Percentiles rank a stretch among this genome's conserved stretches.
Conservation (phyloP, 225 moss, liverwort and hornwort species). For the Polytrichum commune region DNA sequence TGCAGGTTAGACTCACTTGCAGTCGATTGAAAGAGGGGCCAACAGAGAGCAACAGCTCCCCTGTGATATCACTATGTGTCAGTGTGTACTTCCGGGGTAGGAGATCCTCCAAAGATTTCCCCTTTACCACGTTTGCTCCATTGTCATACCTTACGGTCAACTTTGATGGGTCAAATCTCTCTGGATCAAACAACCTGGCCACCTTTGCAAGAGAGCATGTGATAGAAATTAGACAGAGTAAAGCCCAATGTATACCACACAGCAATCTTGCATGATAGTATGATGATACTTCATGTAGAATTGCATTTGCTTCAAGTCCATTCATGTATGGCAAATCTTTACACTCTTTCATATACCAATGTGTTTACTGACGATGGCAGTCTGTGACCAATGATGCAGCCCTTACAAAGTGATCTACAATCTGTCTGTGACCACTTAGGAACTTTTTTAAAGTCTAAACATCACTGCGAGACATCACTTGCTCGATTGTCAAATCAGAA, state of each 20-base stretch:
- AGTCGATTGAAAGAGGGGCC: slow-evolving; percentile 50
- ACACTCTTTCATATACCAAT: neutral
- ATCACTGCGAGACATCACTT: no score
- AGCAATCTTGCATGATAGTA: no score
- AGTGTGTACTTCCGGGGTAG: slow-evolving; percentile 68
- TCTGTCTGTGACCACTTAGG: no score
- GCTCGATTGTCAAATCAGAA: no score
- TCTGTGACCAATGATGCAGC: no score
- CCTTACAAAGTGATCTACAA: no score
- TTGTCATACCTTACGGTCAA: slow-evolving; percentile 46
- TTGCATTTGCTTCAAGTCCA: no score
- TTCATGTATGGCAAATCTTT: no score
- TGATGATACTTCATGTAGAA: no score
- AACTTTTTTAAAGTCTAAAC: no score
- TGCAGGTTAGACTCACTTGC: slow-evolving; percentile 41
- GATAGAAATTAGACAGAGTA: slow-evolving; percentile 12
- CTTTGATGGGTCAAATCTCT: slow-evolving; percentile 54
- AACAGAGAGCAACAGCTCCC: slow-evolving; percentile 57
- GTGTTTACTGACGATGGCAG: no score
- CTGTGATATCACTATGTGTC: slow-evolving; percentile 66
- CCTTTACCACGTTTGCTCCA: slow-evolving; percentile 18
- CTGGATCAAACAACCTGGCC: slow-evolving; percentile 60
- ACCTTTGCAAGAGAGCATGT: slow-evolving; percentile 27
- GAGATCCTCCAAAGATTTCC: slow-evolving; percentile 28
- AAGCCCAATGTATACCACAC: no score